Conservation (phyloP, 805 yeast genomes). For the Cyberlindnera xishuangbannaensis region DNA sequence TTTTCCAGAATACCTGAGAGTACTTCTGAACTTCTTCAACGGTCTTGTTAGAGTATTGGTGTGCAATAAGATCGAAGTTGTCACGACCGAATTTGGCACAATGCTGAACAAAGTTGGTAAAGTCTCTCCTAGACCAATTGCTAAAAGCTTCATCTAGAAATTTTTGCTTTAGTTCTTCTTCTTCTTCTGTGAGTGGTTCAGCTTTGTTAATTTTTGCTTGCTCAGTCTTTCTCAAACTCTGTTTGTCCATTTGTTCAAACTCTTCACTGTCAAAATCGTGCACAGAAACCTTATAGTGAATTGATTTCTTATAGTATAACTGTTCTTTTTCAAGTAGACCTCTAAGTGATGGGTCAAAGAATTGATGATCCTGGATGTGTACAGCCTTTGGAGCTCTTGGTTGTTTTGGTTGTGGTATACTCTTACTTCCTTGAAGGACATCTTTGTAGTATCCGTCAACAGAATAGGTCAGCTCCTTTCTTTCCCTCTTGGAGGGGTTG, state of each 20-base stretch:
- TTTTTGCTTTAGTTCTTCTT: conserved; percentile 45
- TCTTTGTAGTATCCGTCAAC: conserved; percentile 74
- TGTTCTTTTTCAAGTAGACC: conserved; percentile 60
- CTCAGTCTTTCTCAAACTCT: conserved; percentile 23
- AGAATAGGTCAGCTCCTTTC: conserved; percentile 74
- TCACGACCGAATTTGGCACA: conserved; percentile 62
- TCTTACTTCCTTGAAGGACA: conserved; percentile 39
- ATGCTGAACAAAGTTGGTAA: conserved; percentile 63
- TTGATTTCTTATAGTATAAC: conserved; percentile 52
- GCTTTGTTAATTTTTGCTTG: conserved; percentile 56
- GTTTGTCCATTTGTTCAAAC: conserved; percentile 6
- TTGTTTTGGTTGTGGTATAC: conserved; percentile 34
- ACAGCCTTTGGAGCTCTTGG: conserved; percentile 61
- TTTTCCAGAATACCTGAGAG: conserved; percentile 57
- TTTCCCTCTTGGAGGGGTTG: conserved; percentile 68
- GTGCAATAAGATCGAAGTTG: conserved; percentile 42
- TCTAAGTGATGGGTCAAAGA: conserved; percentile 51
- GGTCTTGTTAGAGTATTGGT: conserved; percentile 50
- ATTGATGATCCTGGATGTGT: conserved; percentile 68
- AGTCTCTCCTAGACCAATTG: conserved; percentile 71
- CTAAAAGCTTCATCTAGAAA: conserved; percentile 53
- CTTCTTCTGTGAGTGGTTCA: conserved; percentile 58
- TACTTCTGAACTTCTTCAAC: conserved; percentile 55
- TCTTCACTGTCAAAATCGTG: conserved; percentile 52
- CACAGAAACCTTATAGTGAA: conserved; percentile 51